These are phyloP conservation scores for Coleophoma cylindrospora DNA, from an alignment of 2,329 filamentous ascomycete species.

Conservation along the genomic window DNA sequence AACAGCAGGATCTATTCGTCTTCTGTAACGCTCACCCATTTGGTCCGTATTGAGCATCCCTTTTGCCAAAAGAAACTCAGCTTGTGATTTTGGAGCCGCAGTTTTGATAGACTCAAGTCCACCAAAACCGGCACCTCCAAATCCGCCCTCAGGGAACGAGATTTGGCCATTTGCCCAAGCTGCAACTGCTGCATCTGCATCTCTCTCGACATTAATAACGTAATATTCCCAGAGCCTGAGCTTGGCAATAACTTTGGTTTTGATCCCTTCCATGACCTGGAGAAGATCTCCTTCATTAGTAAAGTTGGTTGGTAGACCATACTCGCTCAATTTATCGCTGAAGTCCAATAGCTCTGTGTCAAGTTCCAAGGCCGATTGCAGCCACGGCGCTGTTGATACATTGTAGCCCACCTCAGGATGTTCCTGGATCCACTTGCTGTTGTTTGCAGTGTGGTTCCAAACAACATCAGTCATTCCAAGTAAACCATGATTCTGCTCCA, in stretches of 20 bases:
- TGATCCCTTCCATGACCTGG: conserved; percentile 78
- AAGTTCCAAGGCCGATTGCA: conserved; percentile 70
- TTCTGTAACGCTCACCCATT: conserved; percentile 74
- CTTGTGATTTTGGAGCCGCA: conserved; percentile 52
- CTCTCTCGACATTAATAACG: conserved; percentile 70
- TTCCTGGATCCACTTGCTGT: conserved; percentile 88
- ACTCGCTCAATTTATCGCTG: conserved; percentile 52
- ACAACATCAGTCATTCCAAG: conserved; percentile 93
- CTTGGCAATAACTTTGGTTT: conserved; percentile 70
- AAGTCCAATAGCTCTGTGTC: conserved; percentile 67
- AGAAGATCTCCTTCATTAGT: conserved; percentile 67
- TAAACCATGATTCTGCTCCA: conserved; percentile 81
- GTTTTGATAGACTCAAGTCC: conserved; percentile 46
- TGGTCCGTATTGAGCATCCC: conserved; percentile 67
- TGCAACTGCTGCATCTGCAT: conserved; percentile 63
- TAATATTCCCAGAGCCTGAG: conserved; percentile 94
- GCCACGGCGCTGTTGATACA: conserved; percentile 78
- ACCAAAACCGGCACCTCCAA: conserved; percentile 39
- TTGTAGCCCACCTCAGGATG: conserved; percentile 97
- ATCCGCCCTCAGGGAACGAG: conserved; percentile 46
- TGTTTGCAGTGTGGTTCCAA: conserved; percentile 95
- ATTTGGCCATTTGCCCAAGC: conserved; percentile 64
- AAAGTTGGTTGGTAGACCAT: conserved; percentile 73
- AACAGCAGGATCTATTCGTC: conserved; percentile 63
- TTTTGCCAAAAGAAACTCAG: conserved; percentile 52